Conservation (phyloP, 139 green algal species). For the Volvox reticuliferus region DNA sequence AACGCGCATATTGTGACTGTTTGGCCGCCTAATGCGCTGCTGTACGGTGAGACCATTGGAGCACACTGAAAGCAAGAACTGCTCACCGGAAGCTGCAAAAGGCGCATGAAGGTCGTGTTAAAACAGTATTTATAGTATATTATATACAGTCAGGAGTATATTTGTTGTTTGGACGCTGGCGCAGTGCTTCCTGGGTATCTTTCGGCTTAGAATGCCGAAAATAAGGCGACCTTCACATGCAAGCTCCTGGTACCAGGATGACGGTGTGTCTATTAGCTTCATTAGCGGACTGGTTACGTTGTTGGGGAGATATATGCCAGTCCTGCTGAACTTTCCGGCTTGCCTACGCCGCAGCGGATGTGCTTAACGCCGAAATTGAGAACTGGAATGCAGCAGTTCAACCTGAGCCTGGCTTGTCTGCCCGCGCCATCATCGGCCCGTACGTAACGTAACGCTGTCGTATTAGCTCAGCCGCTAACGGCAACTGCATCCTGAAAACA, state of each 20-base stretch:
- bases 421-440: conserved; percentile 79
- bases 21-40: too few relatives aligned
- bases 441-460: conserved; percentile 34
- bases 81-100: too few relatives aligned
- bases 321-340: too few relatives aligned
- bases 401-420: conserved; percentile 23
- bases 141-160: background rate
- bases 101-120: too few relatives aligned
- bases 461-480: background rate
- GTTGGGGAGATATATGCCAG: too few relatives aligned
- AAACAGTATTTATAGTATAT: too few relatives aligned
- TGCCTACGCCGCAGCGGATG: conserved; percentile 42
- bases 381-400: conserved; percentile 63
- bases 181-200: conserved; percentile 15
- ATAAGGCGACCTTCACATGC: conserved; percentile 65
- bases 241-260: conserved; percentile 78
- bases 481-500: too few relatives aligned
- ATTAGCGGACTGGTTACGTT: too few relatives aligned
- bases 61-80: too few relatives aligned
- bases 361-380: conserved; percentile 64
- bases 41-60: too few relatives aligned
- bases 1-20: too few relatives aligned
- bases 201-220: conserved; percentile 28
- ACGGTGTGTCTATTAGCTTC: conserved; percentile 51
- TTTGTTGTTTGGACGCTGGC: background rate